Evolutionary conservation across 176 grass and related monocot genomes (phyloP).

Genomic region (Elymus sibiricus): DNA sequence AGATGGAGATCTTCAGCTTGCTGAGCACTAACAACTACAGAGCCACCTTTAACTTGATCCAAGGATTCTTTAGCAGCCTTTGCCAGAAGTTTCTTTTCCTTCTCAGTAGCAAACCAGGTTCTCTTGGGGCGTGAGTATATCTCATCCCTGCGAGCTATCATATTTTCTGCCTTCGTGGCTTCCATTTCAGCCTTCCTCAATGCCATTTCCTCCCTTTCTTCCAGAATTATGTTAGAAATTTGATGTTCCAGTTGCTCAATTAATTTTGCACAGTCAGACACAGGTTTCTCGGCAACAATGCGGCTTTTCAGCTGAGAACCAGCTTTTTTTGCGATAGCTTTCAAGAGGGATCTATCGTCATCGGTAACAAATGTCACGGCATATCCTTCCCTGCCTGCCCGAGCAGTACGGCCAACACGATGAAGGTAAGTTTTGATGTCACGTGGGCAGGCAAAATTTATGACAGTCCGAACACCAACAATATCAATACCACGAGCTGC

Average conservation of each 20-base stretch:
- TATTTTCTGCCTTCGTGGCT: conserved; percentile 83
- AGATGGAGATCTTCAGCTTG: conserved; percentile 82
- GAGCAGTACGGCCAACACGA: conserved; percentile 86
- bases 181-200: conserved; percentile 97
- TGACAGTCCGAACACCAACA: conserved; percentile 88
- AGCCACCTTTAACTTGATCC: conserved; percentile 40
- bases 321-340: conserved; percentile 96
- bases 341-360: conserved; percentile 94
- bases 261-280: conserved; percentile 74
- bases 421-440: conserved; percentile 92
- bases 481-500: conserved; percentile 98
- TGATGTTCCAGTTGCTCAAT: conserved; percentile 88
- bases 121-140: conserved; percentile 90
- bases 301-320: conserved; percentile 89
- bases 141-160: conserved; percentile 89
- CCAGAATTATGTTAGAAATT: conserved; percentile 68
- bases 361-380: conserved; percentile 96
- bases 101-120: conserved; percentile 94
- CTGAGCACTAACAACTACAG: conserved; percentile 70
- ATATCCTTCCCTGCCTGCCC: conserved; percentile 91
- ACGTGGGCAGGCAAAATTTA: conserved; percentile 95
- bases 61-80: conserved; percentile 65
- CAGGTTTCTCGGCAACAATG: conserved; percentile 86
- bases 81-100: conserved; percentile 80
- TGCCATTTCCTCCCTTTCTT: conserved; percentile 92